A percentile compares a stretch with the other conserved stretches of the same genome.
phyloP scores from a whole-genome alignment of 2,329 filamentous ascomycete genomes.

The Sporothrix curviconia region DNA sequence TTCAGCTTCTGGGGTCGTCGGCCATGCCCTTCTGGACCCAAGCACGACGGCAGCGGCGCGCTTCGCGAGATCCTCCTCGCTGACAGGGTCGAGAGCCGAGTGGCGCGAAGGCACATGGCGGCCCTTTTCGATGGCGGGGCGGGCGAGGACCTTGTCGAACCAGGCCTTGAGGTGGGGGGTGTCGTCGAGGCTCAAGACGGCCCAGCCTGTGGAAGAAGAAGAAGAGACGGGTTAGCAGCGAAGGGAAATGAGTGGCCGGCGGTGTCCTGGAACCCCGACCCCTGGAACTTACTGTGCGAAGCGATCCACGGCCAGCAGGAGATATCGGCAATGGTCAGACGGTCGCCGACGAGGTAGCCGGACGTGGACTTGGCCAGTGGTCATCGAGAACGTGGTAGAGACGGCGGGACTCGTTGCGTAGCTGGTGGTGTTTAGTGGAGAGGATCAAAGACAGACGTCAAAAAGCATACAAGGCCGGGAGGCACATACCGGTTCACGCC shows the following conservation, averaged over 20 bases:
- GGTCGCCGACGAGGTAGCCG: conserved; percentile 60
- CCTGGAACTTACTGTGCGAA: conserved; percentile 35
- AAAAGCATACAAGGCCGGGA: not conserved
- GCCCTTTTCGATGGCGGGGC: conserved; percentile 69
- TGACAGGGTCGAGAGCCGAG: conserved; percentile 44
- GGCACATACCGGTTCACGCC: conserved; percentile 56
- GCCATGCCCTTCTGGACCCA: conserved; percentile 64
- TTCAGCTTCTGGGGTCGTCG: conserved; percentile 42
- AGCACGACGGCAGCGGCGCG: conserved; percentile 38
- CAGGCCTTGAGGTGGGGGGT: conserved; percentile 73
- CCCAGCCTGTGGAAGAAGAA: conserved; percentile 38
- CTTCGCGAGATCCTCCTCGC: conserved; percentile 44
- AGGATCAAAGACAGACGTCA: too few species aligned
- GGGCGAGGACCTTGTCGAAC: conserved; percentile 62
- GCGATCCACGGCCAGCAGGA: conserved; percentile 74
- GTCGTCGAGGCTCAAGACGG: conserved; percentile 62
- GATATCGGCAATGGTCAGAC: conserved; percentile 71
- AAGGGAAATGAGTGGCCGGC: not conserved
- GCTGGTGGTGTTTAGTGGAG: not conserved
- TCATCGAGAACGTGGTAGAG: conserved; percentile 72
- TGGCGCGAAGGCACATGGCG: conserved; percentile 58
- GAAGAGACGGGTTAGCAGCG: not conserved
- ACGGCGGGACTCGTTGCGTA: conserved; percentile 80
- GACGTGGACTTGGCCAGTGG: conserved; percentile 53
- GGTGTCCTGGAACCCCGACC: too few species aligned